Percentiles rank a stretch among this genome's conserved stretches.
Conservation (phyloP, 1,284 basidiomycete species). For the Fomitiporia mediterranea region DNA sequence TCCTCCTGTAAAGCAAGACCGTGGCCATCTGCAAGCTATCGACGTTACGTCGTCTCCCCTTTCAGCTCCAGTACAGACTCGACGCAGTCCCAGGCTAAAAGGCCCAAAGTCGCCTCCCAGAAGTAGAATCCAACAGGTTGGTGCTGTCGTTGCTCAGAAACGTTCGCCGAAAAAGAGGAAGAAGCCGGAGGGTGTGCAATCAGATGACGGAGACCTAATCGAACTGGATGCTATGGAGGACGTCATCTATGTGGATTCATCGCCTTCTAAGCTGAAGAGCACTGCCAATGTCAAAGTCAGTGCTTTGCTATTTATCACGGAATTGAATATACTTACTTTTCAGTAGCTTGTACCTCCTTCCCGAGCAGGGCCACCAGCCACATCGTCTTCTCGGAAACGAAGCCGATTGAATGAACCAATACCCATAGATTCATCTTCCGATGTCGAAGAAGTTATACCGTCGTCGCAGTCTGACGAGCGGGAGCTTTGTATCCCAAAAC, state of each 20-base stretch:
- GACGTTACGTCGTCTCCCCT: background rate
- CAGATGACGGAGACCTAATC: slow-evolving; percentile 5
- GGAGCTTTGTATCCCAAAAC: slow-evolving; percentile 39
- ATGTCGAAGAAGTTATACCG: slow-evolving; percentile 34
- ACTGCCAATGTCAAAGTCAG: background rate
- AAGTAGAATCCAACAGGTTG: background rate
- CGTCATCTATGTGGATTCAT: slow-evolving; percentile 5
- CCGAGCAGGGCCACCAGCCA: background rate
- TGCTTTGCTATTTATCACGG: background rate
- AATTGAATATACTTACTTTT: background rate
- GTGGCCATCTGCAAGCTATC: background rate
- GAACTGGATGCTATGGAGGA: slow-evolving; percentile 9
- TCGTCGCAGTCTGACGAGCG: slow-evolving; percentile 67
- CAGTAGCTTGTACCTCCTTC: slow-evolving; percentile 1
- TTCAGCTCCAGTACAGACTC: background rate
- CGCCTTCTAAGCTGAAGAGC: too few relatives aligned
- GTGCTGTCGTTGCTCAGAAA: background rate
- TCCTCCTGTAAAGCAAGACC: slow-evolving; percentile 6
- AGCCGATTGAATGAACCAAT: background rate
- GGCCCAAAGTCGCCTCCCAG: background rate
- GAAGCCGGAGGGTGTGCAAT: background rate
- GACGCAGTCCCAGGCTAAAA: background rate
- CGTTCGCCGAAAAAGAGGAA: slow-evolving; percentile 8
- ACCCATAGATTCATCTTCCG: background rate
- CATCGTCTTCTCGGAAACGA: slow-evolving; percentile 4